phyloP scores from a whole-genome alignment of 176 grass and related monocot species.

The Triticum timopheevii region DNA sequence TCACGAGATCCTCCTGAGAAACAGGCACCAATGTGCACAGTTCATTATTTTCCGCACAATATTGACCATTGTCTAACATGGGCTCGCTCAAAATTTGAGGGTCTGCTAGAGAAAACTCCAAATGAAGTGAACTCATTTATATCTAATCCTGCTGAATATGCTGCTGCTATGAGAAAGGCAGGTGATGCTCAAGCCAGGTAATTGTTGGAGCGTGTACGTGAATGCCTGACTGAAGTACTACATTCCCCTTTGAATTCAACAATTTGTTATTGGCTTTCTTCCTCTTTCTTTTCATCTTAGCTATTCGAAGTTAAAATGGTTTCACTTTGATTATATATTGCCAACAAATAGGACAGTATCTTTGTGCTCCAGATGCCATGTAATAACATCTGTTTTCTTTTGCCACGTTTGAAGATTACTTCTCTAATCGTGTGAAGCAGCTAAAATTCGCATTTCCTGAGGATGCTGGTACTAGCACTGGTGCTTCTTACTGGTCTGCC shows the following conservation, averaged over 20 bases:
- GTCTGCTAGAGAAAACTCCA: constrained; percentile 69
- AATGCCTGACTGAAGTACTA: constrained; percentile 34
- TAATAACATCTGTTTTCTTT: constrained; percentile 9
- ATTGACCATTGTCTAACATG: constrained; percentile 77
- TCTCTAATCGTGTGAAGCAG: constrained; percentile 67
- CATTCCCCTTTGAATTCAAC: constrained; percentile 3
- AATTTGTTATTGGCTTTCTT: constrained; percentile 11
- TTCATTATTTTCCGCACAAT: constrained; percentile 76
- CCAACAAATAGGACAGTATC: neutral
- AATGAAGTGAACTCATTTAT: constrained; percentile 79
- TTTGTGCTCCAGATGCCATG: neutral
- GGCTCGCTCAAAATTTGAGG: constrained; percentile 74
- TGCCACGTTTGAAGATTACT: constrained; percentile 76
- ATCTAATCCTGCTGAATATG: constrained; percentile 54
- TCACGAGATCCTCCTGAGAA: constrained; percentile 72
- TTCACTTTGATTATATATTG: constrained; percentile 5
- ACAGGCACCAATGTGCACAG: constrained; percentile 67
- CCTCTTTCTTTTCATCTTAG: neutral
- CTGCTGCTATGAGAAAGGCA: constrained; percentile 57
- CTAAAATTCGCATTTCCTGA: constrained; percentile 75
- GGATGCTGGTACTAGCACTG: constrained; percentile 63
- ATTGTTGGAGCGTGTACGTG: constrained; percentile 44
- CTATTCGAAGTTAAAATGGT: neutral
- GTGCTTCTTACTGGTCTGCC: constrained; percentile 77
- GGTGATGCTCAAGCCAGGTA: constrained; percentile 67